Evolutionary conservation across 2,329 filamentous ascomycete species (phyloP), one percentile per base, ranked within the genome.

Genomic region (Trichoderma sp.): DNA sequence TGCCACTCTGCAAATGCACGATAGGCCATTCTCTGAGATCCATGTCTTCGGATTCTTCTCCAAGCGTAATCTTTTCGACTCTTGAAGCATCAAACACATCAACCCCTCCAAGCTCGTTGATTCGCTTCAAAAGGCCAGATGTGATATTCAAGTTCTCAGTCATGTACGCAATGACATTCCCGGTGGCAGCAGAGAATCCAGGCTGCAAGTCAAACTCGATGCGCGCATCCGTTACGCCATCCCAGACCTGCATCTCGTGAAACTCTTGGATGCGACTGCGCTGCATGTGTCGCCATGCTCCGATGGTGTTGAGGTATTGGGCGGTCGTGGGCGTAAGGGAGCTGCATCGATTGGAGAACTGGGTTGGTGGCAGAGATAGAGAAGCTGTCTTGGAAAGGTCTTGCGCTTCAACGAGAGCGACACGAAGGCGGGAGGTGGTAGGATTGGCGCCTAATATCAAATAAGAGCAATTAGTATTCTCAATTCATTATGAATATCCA

Each of bases 191-290:
- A 24, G 56, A 24, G 18, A 82, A 77, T 54, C 77, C 78, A 5
- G 81, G 81, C 26, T 80, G 80, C 90, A 90, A 92, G 81, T 96
- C 92, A 79, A 99, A 99, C 73, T 93, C 91, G 77, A 99, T 96
- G 74, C 90, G 88, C 43, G 94, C 92, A 69, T 89, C 94, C 51
- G 91, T 92, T 68, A 97, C 88, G 71, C 95, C 96, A 79, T 99
- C 96, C 96, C 96, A 99, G 37, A 98, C 96, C 79, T 97, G 91
- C 96, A 99, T 99, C 75, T 95, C 92, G 70, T 96, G 90, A 79
- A 97, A 99, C 0, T 90, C 87, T 81, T 97, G 94, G 39, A 96
- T 88, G 37, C 96, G 89, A 6, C 87, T 83, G 52, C 84, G 82
- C 73, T 92, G 86, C 70, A 97, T 83, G 76, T 96, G 89, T 7